phyloP scores from a whole-genome alignment of 345 rosid species.

The Hibiscus mutabilis region DNA sequence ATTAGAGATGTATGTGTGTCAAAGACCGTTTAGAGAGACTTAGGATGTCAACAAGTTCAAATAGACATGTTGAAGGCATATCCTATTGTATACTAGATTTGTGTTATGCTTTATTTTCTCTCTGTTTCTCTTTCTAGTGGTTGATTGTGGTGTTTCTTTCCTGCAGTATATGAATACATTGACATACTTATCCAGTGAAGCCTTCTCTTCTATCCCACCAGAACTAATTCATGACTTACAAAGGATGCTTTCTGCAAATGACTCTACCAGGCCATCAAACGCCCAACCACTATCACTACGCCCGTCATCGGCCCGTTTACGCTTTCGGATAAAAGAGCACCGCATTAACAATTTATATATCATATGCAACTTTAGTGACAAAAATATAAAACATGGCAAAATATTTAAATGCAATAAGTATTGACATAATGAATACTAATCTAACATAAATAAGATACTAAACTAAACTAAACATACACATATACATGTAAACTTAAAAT shows the following conservation, averaged over 20 bases:
- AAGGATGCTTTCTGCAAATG: conserved; percentile 85
- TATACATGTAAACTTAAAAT: too few species aligned
- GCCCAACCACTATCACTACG: too few species aligned
- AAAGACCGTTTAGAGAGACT: neutral
- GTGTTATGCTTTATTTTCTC: neutral
- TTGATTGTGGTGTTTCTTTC: conserved; percentile 16
- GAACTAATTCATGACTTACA: conserved; percentile 85
- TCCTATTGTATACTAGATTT: neutral
- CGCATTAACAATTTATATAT: too few species aligned
- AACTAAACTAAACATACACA: too few species aligned
- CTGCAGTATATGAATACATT: conserved; percentile 88
- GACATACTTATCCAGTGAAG: conserved; percentile 80
- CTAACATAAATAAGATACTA: too few species aligned
- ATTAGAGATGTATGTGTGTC: neutral
- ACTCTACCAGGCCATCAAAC: conserved; percentile 81
- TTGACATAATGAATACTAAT: too few species aligned
- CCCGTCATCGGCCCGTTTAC: too few species aligned
- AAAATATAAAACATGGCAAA: too few species aligned
- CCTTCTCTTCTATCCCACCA: conserved; percentile 75
- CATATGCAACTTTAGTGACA: too few species aligned
- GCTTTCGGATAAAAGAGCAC: too few species aligned
- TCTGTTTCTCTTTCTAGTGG: neutral
- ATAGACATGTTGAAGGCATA: neutral
- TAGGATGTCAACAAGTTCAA: neutral
- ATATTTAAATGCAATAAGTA: too few species aligned